Base-by-base conservation (phyloP, 2,329 filamentous ascomycete genomes). In the Calycina herbarum region DNA sequence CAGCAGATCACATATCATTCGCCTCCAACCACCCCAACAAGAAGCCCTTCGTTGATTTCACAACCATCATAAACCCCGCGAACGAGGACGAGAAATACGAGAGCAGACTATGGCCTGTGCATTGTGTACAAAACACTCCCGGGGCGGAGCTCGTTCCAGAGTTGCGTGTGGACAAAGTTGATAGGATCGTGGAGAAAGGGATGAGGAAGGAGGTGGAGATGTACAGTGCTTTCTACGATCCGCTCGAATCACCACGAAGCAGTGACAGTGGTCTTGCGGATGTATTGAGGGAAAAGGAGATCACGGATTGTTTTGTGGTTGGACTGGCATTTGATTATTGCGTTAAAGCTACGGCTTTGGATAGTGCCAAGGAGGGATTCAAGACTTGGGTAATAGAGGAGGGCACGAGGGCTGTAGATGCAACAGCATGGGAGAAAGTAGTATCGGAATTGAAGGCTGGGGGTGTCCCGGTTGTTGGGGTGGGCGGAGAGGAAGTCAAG, bases 301-400 rank as follows among this genome's bases (percentile, higher is more conserved):
- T 96, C 33, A 93, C 91, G 5, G 85, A 96, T 76, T 91, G 97
- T 5, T 97, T 89, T 76, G 86, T 95, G 27, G 93, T 92, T 1
- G 95, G 95, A 0, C 76, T 99, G 63, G 94, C 95, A 3, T 89
- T 87, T 20, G 95, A 98, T 78, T 97, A 91, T 77, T 99, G 95
- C 76, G 61, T 98, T 64, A 89, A 87, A 75, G 85, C 80, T 68
- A 96, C 93, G 17, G 94, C 94, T 0, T 78, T 93, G 61, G 91
- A 97, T 81, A 89, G 94, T 0, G 82, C 79, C 2, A 85, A 83
- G 69, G 89, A 91, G 72, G 94, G 94, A 0, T 97, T 95, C 75
- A 81, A 78, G 71, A 91, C 90, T 3, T 92, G 84, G 77, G 84
- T 98, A 29, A 81, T 98, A 3, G 86, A 89, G 72, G 92, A 98